phyloP scores from a whole-genome alignment of 2,329 filamentous ascomycete species.

The Monosporascus sp. region DNA sequence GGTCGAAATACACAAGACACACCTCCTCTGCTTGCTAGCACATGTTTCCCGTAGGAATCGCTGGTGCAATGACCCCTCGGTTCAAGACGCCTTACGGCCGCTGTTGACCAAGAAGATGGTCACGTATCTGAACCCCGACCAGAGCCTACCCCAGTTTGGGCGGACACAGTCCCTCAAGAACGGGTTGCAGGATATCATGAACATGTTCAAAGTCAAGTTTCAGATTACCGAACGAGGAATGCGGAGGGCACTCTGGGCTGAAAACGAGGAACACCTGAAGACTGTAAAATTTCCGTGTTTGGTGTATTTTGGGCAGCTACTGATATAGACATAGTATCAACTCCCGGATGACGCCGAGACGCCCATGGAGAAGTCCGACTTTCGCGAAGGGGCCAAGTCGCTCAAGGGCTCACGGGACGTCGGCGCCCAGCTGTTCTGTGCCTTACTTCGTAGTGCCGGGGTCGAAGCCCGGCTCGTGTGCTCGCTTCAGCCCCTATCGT shows the following conservation, averaged over 20 bases:
- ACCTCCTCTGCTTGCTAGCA: constrained; percentile 75
- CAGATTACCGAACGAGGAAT: constrained; percentile 66
- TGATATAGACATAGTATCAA: constrained; percentile 37
- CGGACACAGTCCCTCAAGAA: constrained; percentile 71
- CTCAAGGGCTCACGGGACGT: constrained; percentile 81
- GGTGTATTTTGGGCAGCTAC: constrained; percentile 5
- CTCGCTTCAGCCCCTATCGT: constrained; percentile 78
- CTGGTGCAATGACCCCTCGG: constrained; percentile 76
- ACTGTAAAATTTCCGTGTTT: constrained; percentile 37
- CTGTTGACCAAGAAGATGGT: constrained; percentile 62
- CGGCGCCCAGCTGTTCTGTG: constrained; percentile 86
- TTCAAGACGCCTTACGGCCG: constrained; percentile 60
- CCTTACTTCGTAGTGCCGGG: constrained; percentile 74
- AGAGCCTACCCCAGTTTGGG: constrained; percentile 65
- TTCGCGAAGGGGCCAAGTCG: constrained; percentile 61
- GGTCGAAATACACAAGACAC: constrained; percentile 76
- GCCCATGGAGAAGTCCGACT: constrained; percentile 65
- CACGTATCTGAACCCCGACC: constrained; percentile 62
- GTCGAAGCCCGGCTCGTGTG: constrained; percentile 80
- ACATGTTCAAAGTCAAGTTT: constrained; percentile 65
- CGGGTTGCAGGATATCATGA: constrained; percentile 65
- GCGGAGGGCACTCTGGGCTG: constrained; percentile 68
- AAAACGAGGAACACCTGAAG: constrained; percentile 55
- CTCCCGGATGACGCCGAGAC: constrained; percentile 61
- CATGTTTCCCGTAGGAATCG: constrained; percentile 73